Base-by-base conservation (phyloP, 179 eudicot species). In the Monotropa hypopitys region DNA sequence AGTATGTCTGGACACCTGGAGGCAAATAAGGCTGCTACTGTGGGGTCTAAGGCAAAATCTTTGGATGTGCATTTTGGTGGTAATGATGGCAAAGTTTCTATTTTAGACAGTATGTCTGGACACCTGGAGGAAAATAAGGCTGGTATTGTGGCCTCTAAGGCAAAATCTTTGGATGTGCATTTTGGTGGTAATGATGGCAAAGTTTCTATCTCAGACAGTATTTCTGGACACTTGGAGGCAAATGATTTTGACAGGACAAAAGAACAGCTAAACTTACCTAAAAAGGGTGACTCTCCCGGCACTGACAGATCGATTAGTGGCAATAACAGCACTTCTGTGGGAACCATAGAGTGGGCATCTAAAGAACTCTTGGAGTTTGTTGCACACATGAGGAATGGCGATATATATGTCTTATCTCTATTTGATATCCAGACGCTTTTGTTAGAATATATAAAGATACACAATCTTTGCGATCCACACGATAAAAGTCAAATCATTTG, bases 391-490 rank as follows among this genome's bases (percentile, higher is more conserved):
- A 93, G 86, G 83, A 83, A 86, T 77, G 99, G 95, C 57, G 94
- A 90, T 80, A 80, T 51, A 70, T 91, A 94, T 70, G 84, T 85
- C 49, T 76, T 93, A 46, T 86, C 97, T 51, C 91, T 85, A 77
- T 89, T 88, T 87, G 97, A 91, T 83, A 97, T 91, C 53, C 97
- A 90, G 81, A 83, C 73, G 72, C 93, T 93, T 47, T 38, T 93
- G 79, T 83, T 93, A 50, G 93, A 93, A 20, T 90, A 93, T 79
- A 87, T 93, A 77, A 90, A 89, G 80, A 87, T 80, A 79, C 90
- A 91, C 77, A 91, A 91, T 79, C 98, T 93, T 77, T 90, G 90
- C 75, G 95, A 93, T 81, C 98, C 94, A 57, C 90, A 75, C 30
- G 84, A 79, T 53, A 88, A 82, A 82, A 90, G 90, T 80, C 93